These are phyloP conservation scores for Ophiocordyceps sinensis DNA, from an alignment of 2,329 filamentous ascomycete genomes.

Conservation along the genomic window DNA sequence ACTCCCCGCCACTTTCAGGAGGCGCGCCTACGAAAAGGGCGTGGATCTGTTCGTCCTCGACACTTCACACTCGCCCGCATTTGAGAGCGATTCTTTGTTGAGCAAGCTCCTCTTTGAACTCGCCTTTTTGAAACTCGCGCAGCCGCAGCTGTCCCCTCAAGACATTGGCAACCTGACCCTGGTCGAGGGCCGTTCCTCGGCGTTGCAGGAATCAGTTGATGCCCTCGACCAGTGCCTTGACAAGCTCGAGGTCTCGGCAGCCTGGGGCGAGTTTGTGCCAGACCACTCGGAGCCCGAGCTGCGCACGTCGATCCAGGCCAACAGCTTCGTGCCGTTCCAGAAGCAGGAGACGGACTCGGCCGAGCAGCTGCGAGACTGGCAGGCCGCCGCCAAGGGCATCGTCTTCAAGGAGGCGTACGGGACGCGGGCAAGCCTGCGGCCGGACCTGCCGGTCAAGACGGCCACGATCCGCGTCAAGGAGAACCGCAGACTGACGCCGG, in stretches of 20 bases:
- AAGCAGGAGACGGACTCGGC: constrained; percentile 60
- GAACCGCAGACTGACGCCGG: constrained; percentile 81
- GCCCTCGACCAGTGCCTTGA: constrained; percentile 56
- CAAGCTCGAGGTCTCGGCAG: constrained; percentile 58
- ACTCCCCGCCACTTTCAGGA: constrained; percentile 55
- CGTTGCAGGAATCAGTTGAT: constrained; percentile 43
- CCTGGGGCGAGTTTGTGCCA: constrained; percentile 56
- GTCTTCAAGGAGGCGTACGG: constrained; percentile 90
- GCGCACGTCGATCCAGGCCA: constrained; percentile 53
- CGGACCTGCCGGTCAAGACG: constrained; percentile 77
- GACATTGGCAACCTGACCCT: constrained; percentile 51
- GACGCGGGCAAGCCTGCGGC: constrained; percentile 59
- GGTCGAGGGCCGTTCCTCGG: constrained; percentile 37
- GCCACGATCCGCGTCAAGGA: constrained; percentile 83
- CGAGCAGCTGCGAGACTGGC: constrained; percentile 57
- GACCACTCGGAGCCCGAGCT: constrained; percentile 39
- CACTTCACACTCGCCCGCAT: constrained; percentile 48
- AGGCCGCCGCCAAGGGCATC: constrained; percentile 72
- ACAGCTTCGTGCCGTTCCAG: constrained; percentile 70
- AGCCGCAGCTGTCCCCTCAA: constrained; percentile 47
- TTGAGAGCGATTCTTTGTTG: constrained; percentile 50
- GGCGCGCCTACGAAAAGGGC: constrained; percentile 53
- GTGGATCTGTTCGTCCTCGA: constrained; percentile 66
- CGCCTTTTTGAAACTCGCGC: constrained; percentile 67
- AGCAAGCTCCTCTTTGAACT: constrained; percentile 60